Evolutionary conservation across 306 rosid species (phyloP).

Genomic region (Dryas octopetala): DNA sequence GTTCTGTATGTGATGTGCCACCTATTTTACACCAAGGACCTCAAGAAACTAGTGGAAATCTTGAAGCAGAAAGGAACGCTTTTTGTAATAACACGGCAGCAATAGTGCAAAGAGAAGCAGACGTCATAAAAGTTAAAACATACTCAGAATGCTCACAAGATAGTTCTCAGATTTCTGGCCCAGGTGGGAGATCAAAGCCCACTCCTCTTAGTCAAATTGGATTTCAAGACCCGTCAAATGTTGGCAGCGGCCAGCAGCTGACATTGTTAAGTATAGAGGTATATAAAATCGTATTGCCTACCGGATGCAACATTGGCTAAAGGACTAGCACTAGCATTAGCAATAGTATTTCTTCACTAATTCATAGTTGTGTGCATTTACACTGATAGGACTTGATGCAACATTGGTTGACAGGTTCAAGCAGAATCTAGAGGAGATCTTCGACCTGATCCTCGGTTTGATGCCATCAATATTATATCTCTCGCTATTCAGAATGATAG

Average conservation of each 20-base stretch:
- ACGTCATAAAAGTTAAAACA: slow-evolving; percentile 37
- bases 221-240: slow-evolving; percentile 80
- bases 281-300: slow-evolving; percentile 4
- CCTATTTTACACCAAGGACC: slow-evolving; percentile 31
- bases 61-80: slow-evolving; percentile 33
- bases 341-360: neutral
- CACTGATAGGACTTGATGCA: slow-evolving; percentile 1
- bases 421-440: slow-evolving; percentile 90
- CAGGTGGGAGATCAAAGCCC: slow-evolving; percentile 55
- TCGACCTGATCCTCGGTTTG: slow-evolving; percentile 81
- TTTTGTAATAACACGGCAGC: slow-evolving; percentile 22
- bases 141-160: slow-evolving; percentile 43
- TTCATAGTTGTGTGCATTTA: neutral
- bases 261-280: slow-evolving; percentile 87
- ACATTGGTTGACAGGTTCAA: slow-evolving; percentile 56
- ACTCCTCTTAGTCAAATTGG: slow-evolving; percentile 95
- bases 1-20: slow-evolving; percentile 35
- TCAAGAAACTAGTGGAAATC: slow-evolving; percentile 28
- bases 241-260: slow-evolving; percentile 82
- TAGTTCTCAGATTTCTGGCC: slow-evolving; percentile 82
- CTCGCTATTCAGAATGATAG: slow-evolving; percentile 71
- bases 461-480: slow-evolving; percentile 63
- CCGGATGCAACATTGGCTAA: too few species aligned
- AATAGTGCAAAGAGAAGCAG: slow-evolving; percentile 31
- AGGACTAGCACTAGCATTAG: too few species aligned